Conservation (phyloP, 2,329 filamentous ascomycete species). For the Boeremia exigua region DNA sequence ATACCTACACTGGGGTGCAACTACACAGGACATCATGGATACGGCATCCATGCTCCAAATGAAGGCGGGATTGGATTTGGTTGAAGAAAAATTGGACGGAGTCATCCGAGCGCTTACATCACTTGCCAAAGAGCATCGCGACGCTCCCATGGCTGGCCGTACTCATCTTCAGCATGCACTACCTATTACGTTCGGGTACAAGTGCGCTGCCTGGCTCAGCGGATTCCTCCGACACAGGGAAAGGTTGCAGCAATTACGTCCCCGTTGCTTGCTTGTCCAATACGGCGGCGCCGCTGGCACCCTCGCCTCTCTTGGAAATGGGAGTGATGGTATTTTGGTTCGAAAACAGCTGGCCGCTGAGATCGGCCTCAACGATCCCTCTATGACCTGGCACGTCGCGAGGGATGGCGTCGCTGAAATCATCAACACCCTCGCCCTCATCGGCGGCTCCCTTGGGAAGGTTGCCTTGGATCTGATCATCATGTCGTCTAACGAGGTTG, state of each 20-base stretch:
- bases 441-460: conserved; percentile 62
- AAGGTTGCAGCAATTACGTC: conserved; percentile 55
- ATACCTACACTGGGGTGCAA: conserved; percentile 65
- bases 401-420: conserved; percentile 62
- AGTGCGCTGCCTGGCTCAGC: conserved; percentile 62
- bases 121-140: conserved; percentile 54
- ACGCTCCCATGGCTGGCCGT: conserved; percentile 63
- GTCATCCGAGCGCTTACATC: conserved; percentile 52
- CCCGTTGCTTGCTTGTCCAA: conserved; percentile 59
- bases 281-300: conserved; percentile 65
- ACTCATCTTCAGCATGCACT: conserved; percentile 65
- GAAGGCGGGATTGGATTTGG: conserved; percentile 56
- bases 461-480: conserved; percentile 63
- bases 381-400: conserved; percentile 65
- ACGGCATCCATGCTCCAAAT: conserved; percentile 61
- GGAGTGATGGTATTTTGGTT: conserved; percentile 57
- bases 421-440: conserved; percentile 59
- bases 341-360: conserved; percentile 58
- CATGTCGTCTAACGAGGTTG: conserved; percentile 64
- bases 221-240: conserved; percentile 57
- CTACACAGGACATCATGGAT: conserved; percentile 67
- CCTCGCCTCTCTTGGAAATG: conserved; percentile 58
- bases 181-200: conserved; percentile 64
- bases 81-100: conserved; percentile 53
- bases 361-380: conserved; percentile 56